Evolutionary conservation across 2,329 filamentous ascomycete genomes (phyloP).

Genomic region (Arthrinium phaeospermum): DNA sequence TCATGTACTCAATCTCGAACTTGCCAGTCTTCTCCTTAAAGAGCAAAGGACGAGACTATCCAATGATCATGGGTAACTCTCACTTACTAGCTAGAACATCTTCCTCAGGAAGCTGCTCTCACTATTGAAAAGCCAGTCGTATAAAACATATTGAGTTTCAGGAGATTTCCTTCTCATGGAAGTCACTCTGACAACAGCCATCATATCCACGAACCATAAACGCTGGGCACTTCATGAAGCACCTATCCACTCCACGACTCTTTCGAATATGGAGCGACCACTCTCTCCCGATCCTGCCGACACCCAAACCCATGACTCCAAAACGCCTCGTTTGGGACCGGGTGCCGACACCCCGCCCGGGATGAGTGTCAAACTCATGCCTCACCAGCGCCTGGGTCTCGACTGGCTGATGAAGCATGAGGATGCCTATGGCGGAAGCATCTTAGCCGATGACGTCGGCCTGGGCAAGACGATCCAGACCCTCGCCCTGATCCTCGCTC

Average conservation of each 20-base stretch:
- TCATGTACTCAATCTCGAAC: too few relatives aligned
- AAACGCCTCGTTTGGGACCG: not conserved
- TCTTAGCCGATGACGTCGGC: conserved; percentile 39
- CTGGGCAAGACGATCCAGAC: conserved; percentile 40
- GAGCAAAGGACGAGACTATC: too few relatives aligned
- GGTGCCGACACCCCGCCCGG: conserved; percentile 26
- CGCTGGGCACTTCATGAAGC: not conserved
- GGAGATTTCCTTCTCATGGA: too few relatives aligned
- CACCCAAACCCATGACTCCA: not conserved
- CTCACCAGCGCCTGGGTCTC: conserved; percentile 36
- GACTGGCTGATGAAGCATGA: conserved; percentile 38
- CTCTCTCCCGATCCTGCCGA: not conserved
- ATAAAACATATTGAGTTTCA: too few relatives aligned
- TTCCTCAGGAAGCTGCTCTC: too few relatives aligned
- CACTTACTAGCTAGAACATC: too few relatives aligned
- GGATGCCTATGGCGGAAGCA: conserved; percentile 31
- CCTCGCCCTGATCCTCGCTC: conserved; percentile 36
- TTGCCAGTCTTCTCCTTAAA: too few relatives aligned
- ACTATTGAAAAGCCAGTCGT: too few relatives aligned
- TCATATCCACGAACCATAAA: too few relatives aligned
- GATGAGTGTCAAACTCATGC: conserved; percentile 33
- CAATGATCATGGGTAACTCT: too few relatives aligned
- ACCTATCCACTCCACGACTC: not conserved
- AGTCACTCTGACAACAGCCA: too few relatives aligned
- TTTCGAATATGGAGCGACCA: not conserved